Base-by-base conservation (phyloP, 352 stramenopile genomes). In the Elongisporangium prolatum region DNA sequence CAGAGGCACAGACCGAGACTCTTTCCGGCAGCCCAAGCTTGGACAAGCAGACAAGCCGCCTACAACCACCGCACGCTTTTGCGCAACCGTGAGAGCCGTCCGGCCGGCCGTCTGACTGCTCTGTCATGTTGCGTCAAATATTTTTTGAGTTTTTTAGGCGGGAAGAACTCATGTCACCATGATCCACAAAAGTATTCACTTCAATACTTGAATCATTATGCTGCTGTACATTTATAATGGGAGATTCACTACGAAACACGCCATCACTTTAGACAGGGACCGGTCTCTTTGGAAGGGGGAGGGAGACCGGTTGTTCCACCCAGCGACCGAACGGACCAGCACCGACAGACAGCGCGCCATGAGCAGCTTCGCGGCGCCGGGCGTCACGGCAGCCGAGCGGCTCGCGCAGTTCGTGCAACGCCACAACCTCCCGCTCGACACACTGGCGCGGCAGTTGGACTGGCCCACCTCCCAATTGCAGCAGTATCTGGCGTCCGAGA, bases 331-430 rank as follows among this genome's bases (percentile, higher is more conserved):
- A 34, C 24, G 24, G 20, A 66, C 28, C 28, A 40, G 28, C 28
- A 40, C 28, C 28, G 28, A 40, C 28, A 40, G 28, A 13, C 28
- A 8, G 28, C 4, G 1, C 28, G 28, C 28, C 28, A 40, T 40
- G 28, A 67, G 16, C 10, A 21, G 25, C 28, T 48, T 14, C 52
- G 48, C 1, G 56, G 52, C 48, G 56, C 58, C 34, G 25, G 37
- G 11, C 62, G 58, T 57, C 58, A 66, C 44, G 56, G 48, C 68
- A 25, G 74, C 80, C 37, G 76, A 86, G 38, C 76, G 78, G 48
- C 76, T 92, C 50, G 72, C 63, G 58, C 68, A 72, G 25, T 82
- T 92, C 50, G 80, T 92, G 64, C 65, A 78, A 57, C 76, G 78
- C 55, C 81, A 85, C 66, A 61, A 44, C 48, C 60, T 92, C 24